These are phyloP conservation scores for Blastomyces gilchristii DNA, from an alignment of 2,329 filamentous ascomycete genomes.

Conservation along the genomic window DNA sequence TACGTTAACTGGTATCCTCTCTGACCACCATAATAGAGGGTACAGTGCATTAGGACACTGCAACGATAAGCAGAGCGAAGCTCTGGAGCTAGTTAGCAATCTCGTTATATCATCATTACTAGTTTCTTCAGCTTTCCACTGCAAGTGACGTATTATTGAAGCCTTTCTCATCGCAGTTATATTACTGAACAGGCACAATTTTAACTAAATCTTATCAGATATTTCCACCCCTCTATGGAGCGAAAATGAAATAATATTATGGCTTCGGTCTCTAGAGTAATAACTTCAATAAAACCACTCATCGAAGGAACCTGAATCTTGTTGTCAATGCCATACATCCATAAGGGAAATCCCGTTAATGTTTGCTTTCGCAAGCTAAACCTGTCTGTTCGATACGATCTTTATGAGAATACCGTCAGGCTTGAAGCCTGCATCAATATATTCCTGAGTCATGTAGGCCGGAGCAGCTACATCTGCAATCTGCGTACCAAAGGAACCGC, in stretches of 20 bases:
- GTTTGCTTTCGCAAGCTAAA: not conserved
- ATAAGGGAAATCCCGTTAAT: not conserved
- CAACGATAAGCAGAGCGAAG: too few species aligned
- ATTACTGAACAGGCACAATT: not conserved
- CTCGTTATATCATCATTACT: too few species aligned
- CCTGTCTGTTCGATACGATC: not conserved
- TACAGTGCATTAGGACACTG: too few species aligned
- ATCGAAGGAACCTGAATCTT: not conserved
- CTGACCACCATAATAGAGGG: too few species aligned
- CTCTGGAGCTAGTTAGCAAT: too few species aligned
- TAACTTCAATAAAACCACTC: not conserved
- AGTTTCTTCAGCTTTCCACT: too few species aligned
- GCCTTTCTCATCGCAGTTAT: not conserved
- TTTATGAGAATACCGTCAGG: slow-evolving; percentile 8
- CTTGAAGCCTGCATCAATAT: not conserved
- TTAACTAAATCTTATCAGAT: not conserved
- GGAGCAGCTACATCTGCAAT: slow-evolving; percentile 1
- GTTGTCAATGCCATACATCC: not conserved
- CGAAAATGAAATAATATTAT: not conserved
- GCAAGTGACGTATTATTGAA: too few species aligned
- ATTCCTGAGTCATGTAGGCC: slow-evolving; percentile 4
- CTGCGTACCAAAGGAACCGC: not conserved
- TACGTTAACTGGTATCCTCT: too few species aligned
- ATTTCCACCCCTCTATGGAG: not conserved
- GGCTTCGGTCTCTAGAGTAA: not conserved